Conservation (phyloP, 1,284 basidiomycete genomes). For the Ceratobasidium sp. region DNA sequence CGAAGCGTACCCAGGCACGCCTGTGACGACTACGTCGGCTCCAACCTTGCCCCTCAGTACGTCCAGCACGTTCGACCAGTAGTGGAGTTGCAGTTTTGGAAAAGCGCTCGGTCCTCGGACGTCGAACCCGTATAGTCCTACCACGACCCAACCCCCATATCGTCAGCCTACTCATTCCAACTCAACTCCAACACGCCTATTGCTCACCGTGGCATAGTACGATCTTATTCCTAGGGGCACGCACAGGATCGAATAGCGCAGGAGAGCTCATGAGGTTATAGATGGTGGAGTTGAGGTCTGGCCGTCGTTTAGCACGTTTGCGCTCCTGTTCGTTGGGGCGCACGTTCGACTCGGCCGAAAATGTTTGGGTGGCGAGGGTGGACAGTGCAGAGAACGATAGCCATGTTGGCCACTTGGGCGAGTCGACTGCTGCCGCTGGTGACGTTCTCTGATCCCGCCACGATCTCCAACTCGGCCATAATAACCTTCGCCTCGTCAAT, state of each 20-base stretch:
- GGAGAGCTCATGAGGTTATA: slow-evolving; percentile 80
- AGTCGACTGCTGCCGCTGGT: no score
- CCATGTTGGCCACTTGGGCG: slow-evolving; percentile 21
- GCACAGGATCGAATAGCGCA: slow-evolving; percentile 77
- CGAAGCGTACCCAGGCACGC: slow-evolving; percentile 84
- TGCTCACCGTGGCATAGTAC: slow-evolving; percentile 92
- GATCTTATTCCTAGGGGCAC: slow-evolving; percentile 88
- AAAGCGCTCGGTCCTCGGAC: slow-evolving; percentile 82
- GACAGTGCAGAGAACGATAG: slow-evolving; percentile 5
- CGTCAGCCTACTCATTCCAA: background rate
- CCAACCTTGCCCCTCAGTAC: slow-evolving; percentile 87
- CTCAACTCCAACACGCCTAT: slow-evolving; percentile 20
- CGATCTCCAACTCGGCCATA: slow-evolving; percentile 30
- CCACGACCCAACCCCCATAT: no score
- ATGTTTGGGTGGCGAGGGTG: background rate
- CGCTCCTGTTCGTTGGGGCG: slow-evolving; percentile 1
- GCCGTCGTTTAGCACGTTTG: slow-evolving; percentile 13
- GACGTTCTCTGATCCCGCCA: background rate
- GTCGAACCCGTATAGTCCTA: slow-evolving; percentile 96
- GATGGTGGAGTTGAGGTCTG: slow-evolving; percentile 61
- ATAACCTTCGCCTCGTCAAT: background rate
- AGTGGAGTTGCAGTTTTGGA: slow-evolving; percentile 87
- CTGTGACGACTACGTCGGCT: slow-evolving; percentile 94
- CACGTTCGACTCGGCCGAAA: background rate
- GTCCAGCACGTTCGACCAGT: slow-evolving; percentile 92